Percentiles rank a stretch among this genome's conserved stretches.
Conservation (phyloP, 106 monocot genomes). For the Dendrobium huoshanense region DNA sequence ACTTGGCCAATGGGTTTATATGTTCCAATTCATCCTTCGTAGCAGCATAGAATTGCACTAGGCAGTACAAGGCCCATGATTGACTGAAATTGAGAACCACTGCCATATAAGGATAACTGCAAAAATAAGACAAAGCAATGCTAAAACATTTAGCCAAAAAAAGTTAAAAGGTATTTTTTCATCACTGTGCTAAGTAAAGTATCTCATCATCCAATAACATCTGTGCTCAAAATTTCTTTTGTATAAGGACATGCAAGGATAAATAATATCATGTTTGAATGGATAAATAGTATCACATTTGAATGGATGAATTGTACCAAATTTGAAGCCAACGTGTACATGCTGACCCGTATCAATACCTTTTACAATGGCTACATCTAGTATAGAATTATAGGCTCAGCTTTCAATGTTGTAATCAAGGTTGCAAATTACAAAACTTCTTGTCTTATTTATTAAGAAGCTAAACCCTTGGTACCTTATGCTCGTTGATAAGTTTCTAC, state of each 20-base stretch:
- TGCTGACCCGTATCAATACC: too few species aligned
- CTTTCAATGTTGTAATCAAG: too few species aligned
- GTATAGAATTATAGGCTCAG: too few species aligned
- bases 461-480: too few species aligned
- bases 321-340: background rate
- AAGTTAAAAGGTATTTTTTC: background rate
- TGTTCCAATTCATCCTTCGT: conserved; percentile 74
- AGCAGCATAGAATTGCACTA: conserved; percentile 80
- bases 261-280: background rate
- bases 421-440: too few species aligned
- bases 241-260: too few species aligned
- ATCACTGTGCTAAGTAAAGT: too few species aligned
- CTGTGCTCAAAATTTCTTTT: too few species aligned
- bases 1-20: conserved; percentile 83
- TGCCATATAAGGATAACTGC: conserved; percentile 85
- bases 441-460: too few species aligned
- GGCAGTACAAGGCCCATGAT: conserved; percentile 90
- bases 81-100: conserved; percentile 93
- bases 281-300: background rate
- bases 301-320: background rate
- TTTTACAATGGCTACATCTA: too few species aligned
- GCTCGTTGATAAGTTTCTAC: too few species aligned
- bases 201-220: too few species aligned
- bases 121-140: conserved; percentile 12
- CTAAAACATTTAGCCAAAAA: background rate